A percentile compares a stretch with the other conserved stretches of the same genome.
Evolutionary conservation across 768 basidiomycete genomes (phyloP).

Genomic region (Mycena polygramma): DNA sequence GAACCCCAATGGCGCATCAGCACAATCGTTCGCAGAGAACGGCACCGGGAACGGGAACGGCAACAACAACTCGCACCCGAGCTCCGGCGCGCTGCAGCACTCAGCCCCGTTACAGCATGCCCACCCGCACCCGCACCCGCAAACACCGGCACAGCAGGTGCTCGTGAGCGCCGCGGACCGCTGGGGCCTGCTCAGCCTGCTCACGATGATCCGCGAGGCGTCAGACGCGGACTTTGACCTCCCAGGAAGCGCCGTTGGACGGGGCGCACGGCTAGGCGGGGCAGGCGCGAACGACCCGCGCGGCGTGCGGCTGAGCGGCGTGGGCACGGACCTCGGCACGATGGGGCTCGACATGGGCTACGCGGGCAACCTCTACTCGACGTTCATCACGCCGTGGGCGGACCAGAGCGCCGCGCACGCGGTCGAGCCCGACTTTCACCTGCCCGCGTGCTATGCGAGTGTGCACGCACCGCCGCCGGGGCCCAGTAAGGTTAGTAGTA

Average conservation of each 20-base stretch:
- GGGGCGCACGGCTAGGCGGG: conserved; percentile 19
- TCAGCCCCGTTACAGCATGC: conserved; percentile 47
- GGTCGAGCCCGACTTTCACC: conserved; percentile 92
- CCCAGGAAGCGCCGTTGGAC: neutral
- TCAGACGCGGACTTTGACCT: conserved; percentile 78
- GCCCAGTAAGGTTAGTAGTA: conserved; percentile 79
- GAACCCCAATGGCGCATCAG: conserved; percentile 28
- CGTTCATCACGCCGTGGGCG: conserved; percentile 97
- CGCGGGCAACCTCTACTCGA: conserved; percentile 89
- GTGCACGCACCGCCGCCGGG: conserved; percentile 91
- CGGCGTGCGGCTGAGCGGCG: conserved; percentile 68
- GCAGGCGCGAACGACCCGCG: conserved; percentile 15
- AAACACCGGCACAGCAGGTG: conserved; percentile 94
- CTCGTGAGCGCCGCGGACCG: conserved; percentile 93
- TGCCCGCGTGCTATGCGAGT: conserved; percentile 90
- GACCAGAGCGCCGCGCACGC: conserved; percentile 88
- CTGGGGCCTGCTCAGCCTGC: conserved; percentile 91
- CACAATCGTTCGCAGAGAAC: conserved; percentile 39
- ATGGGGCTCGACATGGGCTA: conserved; percentile 93
- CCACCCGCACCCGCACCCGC: conserved; percentile 54
- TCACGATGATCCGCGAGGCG: conserved; percentile 89
- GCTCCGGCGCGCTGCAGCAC: conserved; percentile 43
- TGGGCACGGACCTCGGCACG: conserved; percentile 92
- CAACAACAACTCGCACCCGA: conserved; percentile 48
- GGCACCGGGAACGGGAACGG: conserved; percentile 49